Conservation (phyloP, 2,329 filamentous ascomycete genomes). For the Pseudovirgaria hyperparasitica region DNA sequence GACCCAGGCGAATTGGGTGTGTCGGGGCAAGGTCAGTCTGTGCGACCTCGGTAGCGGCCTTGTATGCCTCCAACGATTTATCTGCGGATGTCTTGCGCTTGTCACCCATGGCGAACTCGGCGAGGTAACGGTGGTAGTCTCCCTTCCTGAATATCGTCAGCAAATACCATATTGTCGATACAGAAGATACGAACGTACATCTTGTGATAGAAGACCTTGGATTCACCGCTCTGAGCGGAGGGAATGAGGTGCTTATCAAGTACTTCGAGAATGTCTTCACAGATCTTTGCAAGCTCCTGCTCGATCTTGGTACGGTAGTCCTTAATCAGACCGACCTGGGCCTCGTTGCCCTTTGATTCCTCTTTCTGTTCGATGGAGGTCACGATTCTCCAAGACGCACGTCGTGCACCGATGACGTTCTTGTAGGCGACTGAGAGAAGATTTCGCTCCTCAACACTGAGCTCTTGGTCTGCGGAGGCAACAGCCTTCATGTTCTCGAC, state of each 20-base stretch:
- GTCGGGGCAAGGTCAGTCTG: conserved; percentile 81
- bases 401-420: conserved; percentile 94
- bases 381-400: conserved; percentile 96
- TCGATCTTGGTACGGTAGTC: conserved; percentile 99
- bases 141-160: conserved; percentile 62
- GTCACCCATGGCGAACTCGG: conserved; percentile 89
- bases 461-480: conserved; percentile 60
- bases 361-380: conserved; percentile 99
- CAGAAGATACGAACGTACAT: conserved; percentile 48
- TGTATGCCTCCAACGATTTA: conserved; percentile 94
- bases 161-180: conserved; percentile 7
- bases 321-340: conserved; percentile 84
- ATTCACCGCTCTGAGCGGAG: conserved; percentile 88
- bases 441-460: conserved; percentile 85
- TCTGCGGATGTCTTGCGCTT: conserved; percentile 91
- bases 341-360: conserved; percentile 94
- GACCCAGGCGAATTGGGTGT: conserved; percentile 83
- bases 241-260: conserved; percentile 90
- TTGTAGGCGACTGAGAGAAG: conserved; percentile 97
- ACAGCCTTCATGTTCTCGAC: conserved; percentile 99
- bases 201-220: conserved; percentile 99
- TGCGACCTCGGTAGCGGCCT: conserved; percentile 81
- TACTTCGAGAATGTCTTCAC: conserved; percentile 91
- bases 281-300: conserved; percentile 91
- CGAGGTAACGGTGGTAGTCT: conserved; percentile 97